phyloP scores from a whole-genome alignment of 805 yeast genomes.

The Lachancea lanzarotensis region DNA sequence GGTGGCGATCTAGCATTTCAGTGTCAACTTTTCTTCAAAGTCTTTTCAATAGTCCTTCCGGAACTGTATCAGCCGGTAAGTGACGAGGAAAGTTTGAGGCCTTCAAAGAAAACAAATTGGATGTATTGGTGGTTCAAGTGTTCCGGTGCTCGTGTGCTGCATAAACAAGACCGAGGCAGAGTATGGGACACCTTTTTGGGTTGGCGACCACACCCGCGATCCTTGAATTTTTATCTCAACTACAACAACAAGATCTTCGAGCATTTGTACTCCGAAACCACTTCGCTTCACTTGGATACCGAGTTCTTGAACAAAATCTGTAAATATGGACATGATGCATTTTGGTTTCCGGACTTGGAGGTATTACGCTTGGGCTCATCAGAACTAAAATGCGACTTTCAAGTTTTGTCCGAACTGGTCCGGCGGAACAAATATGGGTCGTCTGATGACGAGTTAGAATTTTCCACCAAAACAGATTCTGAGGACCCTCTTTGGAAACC shows the following conservation, averaged over 20 bases:
- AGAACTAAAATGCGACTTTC: conserved; percentile 22
- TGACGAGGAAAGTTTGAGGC: conserved; percentile 70
- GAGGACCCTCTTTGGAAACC: conserved; percentile 5
- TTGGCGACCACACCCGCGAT: conserved; percentile 47
- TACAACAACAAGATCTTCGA: conserved; percentile 29
- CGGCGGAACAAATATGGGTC: conserved; percentile 22
- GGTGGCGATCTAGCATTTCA: conserved; percentile 32
- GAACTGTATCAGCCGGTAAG: conserved; percentile 69
- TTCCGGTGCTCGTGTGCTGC: conserved; percentile 81
- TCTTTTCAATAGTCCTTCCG: conserved; percentile 60
- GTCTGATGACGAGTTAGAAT: conserved; percentile 5
- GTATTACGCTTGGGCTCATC: conserved; percentile 22
- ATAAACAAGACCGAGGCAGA: conserved; percentile 74
- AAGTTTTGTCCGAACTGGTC: conserved; percentile 27
- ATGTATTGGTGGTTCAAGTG: conserved; percentile 91
- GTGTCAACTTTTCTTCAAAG: conserved; percentile 44
- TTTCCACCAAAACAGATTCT: conserved; percentile 5
- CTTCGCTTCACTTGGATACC: conserved; percentile 2
- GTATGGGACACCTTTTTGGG: conserved; percentile 86
- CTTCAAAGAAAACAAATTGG: conserved; percentile 69
- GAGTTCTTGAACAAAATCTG: conserved; percentile 10
- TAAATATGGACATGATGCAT: conserved; percentile 25
- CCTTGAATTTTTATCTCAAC: conserved; percentile 31
- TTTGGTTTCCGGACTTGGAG: conserved; percentile 35
- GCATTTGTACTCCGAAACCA: conserved; percentile 21